Base-by-base conservation (phyloP, 768 basidiomycete genomes). In the Porpolomopsis calyptriformis region DNA sequence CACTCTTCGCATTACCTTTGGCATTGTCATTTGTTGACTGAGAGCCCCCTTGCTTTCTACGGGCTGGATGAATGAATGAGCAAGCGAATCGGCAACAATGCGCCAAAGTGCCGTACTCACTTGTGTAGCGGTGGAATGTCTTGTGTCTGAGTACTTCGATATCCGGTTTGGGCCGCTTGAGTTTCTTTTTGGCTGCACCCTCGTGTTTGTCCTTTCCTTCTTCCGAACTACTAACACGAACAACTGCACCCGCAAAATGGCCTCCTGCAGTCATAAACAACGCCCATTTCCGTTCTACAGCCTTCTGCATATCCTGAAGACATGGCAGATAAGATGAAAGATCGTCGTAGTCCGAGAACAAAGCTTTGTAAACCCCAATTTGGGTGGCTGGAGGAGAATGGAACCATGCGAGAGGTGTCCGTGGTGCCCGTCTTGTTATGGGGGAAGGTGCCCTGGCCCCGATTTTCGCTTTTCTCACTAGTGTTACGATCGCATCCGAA, bases 61-160 rank as follows among this genome's bases (percentile, higher is more conserved):
- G 89, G 25, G 96, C 94, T 98, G 48, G 18, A 40, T 10, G 25
- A 16, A 10, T 36, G n/a, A 43, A 55, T 52, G 50, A 43, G 24
- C 23, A 22, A 23, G 8, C 16, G 38, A 16, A 31, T 19, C 38
- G 11, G 14, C 20, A 18, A 29, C 33, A 25, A 4, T 4, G n/a
- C 19, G 25, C 26, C 19, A 19, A 16, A 19, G 7, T 38, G 36
- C 19, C 47, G 41, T 2, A 73, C 88, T 54, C 53, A 96, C 93
- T 98, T 0, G 96, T 99, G 61, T 99, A 99, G 1, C 96, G 82
- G 63, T 98, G 96, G 61, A 97, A 98, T 1, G 96, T 98, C 64
- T 98, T 99, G 57, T 92, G 89, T 52, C 71, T 69, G 34, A 99
- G 52, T 1, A 98, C 76, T 57, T 92, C 90, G 0, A 77, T 78